Conservation (phyloP, 2,329 filamentous ascomycete species). For the Cladosporium sp. region DNA sequence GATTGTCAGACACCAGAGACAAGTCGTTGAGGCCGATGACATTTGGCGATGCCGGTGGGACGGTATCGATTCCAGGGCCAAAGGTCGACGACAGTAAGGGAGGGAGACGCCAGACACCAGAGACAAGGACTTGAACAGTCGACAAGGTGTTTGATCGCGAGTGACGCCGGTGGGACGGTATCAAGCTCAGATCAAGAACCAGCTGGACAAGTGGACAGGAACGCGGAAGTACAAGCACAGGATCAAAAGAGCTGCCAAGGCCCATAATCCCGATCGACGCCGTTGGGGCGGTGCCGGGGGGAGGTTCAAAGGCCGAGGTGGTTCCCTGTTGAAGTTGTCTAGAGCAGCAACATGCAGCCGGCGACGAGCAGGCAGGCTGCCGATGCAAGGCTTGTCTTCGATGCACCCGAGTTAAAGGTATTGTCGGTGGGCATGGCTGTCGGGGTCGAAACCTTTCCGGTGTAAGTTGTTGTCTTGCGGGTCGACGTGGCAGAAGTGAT, state of each 20-base stretch:
- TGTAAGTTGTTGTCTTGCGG: background rate
- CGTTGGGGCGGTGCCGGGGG: too few relatives aligned
- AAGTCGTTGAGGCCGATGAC: background rate
- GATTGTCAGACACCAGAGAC: background rate
- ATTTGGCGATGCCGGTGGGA: background rate
- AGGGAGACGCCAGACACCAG: background rate
- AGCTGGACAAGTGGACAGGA: too few relatives aligned
- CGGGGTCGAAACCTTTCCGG: background rate
- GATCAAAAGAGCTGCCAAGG: too few relatives aligned
- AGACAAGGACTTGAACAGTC: background rate
- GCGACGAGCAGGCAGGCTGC: background rate
- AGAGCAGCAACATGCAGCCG: conserved; percentile 7
- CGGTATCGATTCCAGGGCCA: background rate
- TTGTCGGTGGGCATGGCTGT: conserved; percentile 4
- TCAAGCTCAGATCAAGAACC: background rate
- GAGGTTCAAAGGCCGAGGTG: background rate
- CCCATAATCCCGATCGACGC: too few relatives aligned
- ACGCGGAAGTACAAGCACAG: too few relatives aligned
- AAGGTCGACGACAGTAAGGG: background rate
- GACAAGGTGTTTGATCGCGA: background rate
- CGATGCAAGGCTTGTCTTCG: background rate
- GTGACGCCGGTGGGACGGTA: background rate
- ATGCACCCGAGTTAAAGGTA: background rate
- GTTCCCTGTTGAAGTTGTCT: background rate
- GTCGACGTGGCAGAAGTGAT: background rate